Evolutionary conservation across 345 rosid genomes (phyloP).

Genomic region (Salix viminalis): DNA sequence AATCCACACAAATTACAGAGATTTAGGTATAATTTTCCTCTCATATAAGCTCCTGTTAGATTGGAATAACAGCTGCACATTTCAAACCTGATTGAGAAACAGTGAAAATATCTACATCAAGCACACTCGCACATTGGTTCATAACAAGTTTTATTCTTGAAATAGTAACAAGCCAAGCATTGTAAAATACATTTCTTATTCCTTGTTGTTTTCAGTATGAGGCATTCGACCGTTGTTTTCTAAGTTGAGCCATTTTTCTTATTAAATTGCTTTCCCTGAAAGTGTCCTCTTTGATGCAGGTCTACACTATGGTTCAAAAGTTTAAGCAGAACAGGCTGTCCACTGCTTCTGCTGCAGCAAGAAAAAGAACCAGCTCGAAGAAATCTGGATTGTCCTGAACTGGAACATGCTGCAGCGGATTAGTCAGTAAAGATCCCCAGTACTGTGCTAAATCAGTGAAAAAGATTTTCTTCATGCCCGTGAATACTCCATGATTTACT

Average conservation of each 20-base stretch:
- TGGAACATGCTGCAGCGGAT: background rate
- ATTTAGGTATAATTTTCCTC: background rate
- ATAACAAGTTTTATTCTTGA: background rate
- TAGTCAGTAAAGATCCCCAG: background rate
- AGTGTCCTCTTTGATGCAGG: conserved; percentile 32
- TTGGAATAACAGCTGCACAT: background rate
- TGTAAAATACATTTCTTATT: background rate
- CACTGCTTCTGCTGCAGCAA: conserved; percentile 13
- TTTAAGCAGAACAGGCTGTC: conserved; percentile 35
- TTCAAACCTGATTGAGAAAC: too few species aligned
- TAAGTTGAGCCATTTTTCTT: background rate
- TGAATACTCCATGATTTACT: background rate
- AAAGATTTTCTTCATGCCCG: background rate
- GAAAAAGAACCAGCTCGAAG: conserved; percentile 13
- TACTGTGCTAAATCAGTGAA: background rate
- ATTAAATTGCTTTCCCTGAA: background rate
- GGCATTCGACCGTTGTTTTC: background rate
- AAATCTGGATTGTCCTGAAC: background rate
- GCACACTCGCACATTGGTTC: background rate
- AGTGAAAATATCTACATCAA: background rate
- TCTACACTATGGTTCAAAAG: conserved; percentile 52
- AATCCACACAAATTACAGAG: background rate
- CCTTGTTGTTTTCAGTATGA: background rate
- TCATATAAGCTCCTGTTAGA: background rate
- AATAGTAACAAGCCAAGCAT: background rate